Evolutionary conservation across 2,329 filamentous ascomycete species (phyloP), one percentile per base, ranked within the genome.

Genomic region (Aplosporella prunicola): DNA sequence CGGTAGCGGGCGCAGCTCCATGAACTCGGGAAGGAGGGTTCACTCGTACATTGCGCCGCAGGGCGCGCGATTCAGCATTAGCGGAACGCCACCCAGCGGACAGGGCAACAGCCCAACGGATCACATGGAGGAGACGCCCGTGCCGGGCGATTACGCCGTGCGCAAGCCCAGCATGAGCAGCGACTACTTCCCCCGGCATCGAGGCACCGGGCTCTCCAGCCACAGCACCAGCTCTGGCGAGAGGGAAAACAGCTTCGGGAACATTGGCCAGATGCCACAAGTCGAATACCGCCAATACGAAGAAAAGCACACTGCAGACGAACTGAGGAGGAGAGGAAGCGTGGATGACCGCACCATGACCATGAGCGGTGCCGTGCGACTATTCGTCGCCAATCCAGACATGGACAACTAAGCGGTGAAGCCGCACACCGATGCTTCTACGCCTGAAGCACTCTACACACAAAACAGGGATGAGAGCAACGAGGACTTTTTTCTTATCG

Each of bases 301-400:
- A 27, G 45, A 48, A 16, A 49, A 52, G 38, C 51, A 53, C 22
- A 56, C 69, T 36, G 69, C 74, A 3, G 82, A 86, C 16, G 84
- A 89, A 45, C 65, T 93, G 39, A 73, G 71, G 50, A 71, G 85
- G 48, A 71, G 82, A 51, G 85, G 85, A 40, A 91, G 84, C 53
- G 83, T 93, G 32, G 85, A 91, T 55, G 85, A 91, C 60, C 71
- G 82, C 51, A 82, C 81, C 5, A 80, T 77, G 61, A 88, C 82
- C 1, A 79, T 91, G 56, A 67, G 63, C 40, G 66, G 63, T 42
- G 71, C 75, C 18, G 78, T 78, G 32, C 74, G 84, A 44, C 70
- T 93, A 41, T 91, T 83, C 59, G 87, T 93, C 53, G 85, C 85
- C 50, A 93, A 93, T 60, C 85, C 85, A 13, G 85, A 91, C 59